Conservation (phyloP, 2,329 filamentous ascomycete species). For the Macrophomina phaseolina region DNA sequence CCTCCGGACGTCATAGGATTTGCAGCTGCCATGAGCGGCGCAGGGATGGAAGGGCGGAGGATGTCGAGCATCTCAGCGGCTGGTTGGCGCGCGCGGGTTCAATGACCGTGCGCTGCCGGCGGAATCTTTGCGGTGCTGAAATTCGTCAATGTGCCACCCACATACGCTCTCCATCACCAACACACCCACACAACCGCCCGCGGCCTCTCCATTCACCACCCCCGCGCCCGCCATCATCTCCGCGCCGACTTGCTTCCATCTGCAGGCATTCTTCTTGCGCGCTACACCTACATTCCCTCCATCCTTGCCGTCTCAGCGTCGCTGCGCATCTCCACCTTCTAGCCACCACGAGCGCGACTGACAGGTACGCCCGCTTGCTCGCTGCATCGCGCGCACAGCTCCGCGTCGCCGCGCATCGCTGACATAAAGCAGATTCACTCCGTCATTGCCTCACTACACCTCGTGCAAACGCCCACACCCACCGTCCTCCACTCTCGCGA, state of each 20-base stretch:
- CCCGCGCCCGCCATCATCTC: slow-evolving; percentile 14
- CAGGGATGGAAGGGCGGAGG: slow-evolving; percentile 11
- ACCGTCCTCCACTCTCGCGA: slow-evolving; percentile 19
- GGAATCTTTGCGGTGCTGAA: slow-evolving; percentile 24
- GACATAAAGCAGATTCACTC: background rate
- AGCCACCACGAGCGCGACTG: slow-evolving; percentile 22
- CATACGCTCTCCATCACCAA: slow-evolving; percentile 12
- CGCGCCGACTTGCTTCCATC: slow-evolving; percentile 4
- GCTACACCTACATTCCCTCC: background rate
- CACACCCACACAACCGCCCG: slow-evolving; percentile 25
- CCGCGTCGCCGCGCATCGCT: slow-evolving; percentile 16
- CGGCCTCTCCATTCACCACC: slow-evolving; percentile 13
- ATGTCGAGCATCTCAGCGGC: slow-evolving; percentile 17
- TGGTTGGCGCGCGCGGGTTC: slow-evolving; percentile 13
- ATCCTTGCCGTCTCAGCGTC: background rate
- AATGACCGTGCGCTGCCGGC: slow-evolving; percentile 19
- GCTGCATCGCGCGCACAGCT: slow-evolving; percentile 17
- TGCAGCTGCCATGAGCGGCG: slow-evolving; percentile 16
- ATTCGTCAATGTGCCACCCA: slow-evolving; percentile 23
- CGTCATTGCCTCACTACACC: slow-evolving; percentile 8
- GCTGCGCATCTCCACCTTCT: slow-evolving; percentile 16
- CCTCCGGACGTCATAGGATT: slow-evolving; percentile 8
- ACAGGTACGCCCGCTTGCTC: slow-evolving; percentile 15
- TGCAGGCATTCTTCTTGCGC: slow-evolving; percentile 7
- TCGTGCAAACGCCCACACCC: background rate